These are phyloP conservation scores for Ophiostoma sp. DNA, from an alignment of 2,329 filamentous ascomycete genomes.

Conservation along the genomic window DNA sequence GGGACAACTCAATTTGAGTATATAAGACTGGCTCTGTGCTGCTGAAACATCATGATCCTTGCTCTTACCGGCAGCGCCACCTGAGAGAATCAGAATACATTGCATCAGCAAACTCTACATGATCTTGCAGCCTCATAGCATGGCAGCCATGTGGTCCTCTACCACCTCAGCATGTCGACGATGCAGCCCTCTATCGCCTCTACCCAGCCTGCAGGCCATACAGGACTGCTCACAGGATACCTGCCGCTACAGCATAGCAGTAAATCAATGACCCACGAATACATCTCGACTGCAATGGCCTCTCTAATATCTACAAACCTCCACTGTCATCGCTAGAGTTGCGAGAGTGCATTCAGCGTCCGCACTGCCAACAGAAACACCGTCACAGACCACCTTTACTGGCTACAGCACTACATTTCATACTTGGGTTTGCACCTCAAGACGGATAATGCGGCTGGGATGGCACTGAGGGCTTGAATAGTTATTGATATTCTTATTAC, in stretches of 20 bases:
- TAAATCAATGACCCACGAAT: neutral
- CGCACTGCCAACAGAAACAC: neutral
- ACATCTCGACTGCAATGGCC: neutral
- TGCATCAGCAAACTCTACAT: no score
- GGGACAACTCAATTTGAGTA: neutral
- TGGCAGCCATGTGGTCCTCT: no score
- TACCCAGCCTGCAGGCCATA: neutral
- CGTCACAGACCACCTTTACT: neutral
- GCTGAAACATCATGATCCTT: no score
- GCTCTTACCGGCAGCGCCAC: no score
- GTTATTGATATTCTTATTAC: no score
- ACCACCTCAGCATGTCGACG: neutral
- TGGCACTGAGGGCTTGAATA: neutral
- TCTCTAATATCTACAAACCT: neutral
- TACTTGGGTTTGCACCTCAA: neutral
- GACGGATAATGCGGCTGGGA: neutral
- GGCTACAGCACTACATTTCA: neutral
- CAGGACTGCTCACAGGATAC: neutral
- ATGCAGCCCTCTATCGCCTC: neutral
- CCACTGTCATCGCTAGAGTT: neutral
- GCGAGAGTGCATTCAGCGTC: neutral
- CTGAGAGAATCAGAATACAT: no score
- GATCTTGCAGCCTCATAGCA: no score
- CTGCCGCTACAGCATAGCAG: neutral
- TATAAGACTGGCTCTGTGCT: neutral